phyloP scores from a whole-genome alignment of 2,329 filamentous ascomycete species.

The Dendryphion nanum region DNA sequence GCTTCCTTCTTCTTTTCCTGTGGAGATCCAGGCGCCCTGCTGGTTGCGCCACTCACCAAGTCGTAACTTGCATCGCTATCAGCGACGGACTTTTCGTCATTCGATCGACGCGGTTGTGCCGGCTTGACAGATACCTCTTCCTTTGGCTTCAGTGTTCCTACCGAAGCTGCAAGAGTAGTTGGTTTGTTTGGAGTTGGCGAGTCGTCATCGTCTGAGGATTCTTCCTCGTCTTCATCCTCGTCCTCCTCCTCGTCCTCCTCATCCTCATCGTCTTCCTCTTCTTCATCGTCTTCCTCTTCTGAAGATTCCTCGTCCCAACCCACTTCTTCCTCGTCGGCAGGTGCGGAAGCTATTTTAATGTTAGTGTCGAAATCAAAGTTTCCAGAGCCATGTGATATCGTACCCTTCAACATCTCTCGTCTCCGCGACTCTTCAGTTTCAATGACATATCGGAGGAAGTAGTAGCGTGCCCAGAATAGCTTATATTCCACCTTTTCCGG shows the following conservation, averaged over 20 bases:
- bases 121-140: slow-evolving; percentile 52
- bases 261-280: slow-evolving; percentile 70
- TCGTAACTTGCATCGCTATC: slow-evolving; percentile 97
- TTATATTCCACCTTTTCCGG: slow-evolving; percentile 86
- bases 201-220: slow-evolving; percentile 3
- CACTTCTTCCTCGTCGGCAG: slow-evolving; percentile 72
- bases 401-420: slow-evolving; percentile 88
- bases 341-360: slow-evolving; percentile 50
- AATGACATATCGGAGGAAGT: slow-evolving; percentile 88
- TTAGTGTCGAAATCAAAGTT: neutral
- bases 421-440: slow-evolving; percentile 89
- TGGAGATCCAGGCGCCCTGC: slow-evolving; percentile 70
- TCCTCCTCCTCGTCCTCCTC: slow-evolving; percentile 68
- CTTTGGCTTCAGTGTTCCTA: slow-evolving; percentile 39
- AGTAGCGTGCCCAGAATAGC: slow-evolving; percentile 92
- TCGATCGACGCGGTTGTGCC: slow-evolving; percentile 62
- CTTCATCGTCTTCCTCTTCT: slow-evolving; percentile 73
- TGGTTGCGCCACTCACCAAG: slow-evolving; percentile 73
- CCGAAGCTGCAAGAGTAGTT: slow-evolving; percentile 29
- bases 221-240: slow-evolving; percentile 5
- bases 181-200: slow-evolving; percentile 9
- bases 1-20: slow-evolving; percentile 52
- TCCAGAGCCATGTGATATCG: slow-evolving; percentile 18
- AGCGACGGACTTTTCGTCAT: slow-evolving; percentile 73
- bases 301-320: slow-evolving; percentile 71